These are phyloP conservation scores for Zasmidium cellare DNA, from an alignment of 2,329 filamentous ascomycete genomes.

Conservation along the genomic window DNA sequence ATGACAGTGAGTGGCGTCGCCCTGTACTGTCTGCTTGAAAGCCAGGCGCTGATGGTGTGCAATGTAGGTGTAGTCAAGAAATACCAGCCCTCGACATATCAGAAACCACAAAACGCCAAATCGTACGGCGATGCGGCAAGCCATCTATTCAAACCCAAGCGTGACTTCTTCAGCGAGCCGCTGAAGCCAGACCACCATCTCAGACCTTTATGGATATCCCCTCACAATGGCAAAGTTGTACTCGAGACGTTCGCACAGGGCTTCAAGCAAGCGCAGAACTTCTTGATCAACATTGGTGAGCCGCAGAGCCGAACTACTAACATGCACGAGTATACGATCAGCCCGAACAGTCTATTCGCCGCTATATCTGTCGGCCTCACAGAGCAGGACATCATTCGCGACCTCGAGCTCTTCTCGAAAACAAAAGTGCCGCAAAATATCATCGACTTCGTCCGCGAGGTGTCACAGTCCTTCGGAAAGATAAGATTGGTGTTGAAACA, in stretches of 20 bases:
- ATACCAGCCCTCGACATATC: constrained; percentile 54
- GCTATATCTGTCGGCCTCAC: constrained; percentile 93
- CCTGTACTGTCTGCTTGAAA: constrained; percentile 17
- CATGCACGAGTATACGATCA: constrained; percentile 91
- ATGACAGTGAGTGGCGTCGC: constrained; percentile 42
- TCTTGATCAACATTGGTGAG: constrained; percentile 93
- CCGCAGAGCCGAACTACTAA: constrained; percentile 86
- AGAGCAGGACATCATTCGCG: constrained; percentile 84
- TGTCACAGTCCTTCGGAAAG: constrained; percentile 90
- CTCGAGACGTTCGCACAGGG: constrained; percentile 91
- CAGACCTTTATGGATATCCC: constrained; percentile 92
- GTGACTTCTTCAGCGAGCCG: constrained; percentile 78
- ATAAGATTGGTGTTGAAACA: constrained; percentile 93
- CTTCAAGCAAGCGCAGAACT: constrained; percentile 85
- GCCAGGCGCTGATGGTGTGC: constrained; percentile 18
- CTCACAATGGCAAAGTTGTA: constrained; percentile 80
- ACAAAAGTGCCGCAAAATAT: constrained; percentile 81
- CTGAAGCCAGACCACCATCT: constrained; percentile 88
- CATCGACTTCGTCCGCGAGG: constrained; percentile 74
- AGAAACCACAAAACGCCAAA: constrained; percentile 38
- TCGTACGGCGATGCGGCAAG: constrained; percentile 55
- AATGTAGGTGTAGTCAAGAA: constrained; percentile 48
- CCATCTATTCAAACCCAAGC: constrained; percentile 55
- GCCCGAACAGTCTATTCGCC: constrained; percentile 89
- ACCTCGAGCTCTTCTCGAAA: constrained; percentile 85